phyloP scores from a whole-genome alignment of 768 basidiomycete genomes.

The Naganishia vishniacii region DNA sequence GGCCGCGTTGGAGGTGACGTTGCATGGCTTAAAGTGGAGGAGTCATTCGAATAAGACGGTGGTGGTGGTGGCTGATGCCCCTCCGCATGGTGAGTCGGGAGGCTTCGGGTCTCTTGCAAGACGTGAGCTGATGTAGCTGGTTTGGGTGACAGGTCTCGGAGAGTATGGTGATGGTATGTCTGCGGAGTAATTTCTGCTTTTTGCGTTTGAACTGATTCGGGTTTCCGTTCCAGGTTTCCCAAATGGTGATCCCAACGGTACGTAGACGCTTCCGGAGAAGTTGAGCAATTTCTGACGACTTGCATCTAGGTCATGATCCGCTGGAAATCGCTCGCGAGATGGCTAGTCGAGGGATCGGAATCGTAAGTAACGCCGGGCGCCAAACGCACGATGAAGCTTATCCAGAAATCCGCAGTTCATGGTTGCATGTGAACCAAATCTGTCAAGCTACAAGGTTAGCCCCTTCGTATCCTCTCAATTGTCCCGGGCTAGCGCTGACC shows the following conservation, averaged over 20 bases:
- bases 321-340: constrained; percentile 77
- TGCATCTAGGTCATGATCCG: constrained; percentile 60
- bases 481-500: neutral
- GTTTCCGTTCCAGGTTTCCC: constrained; percentile 50
- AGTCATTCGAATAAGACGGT: constrained; percentile 85
- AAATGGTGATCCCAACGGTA: constrained; percentile 66
- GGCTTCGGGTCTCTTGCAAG: constrained; percentile 12
- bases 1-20: constrained; percentile 76
- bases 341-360: constrained; percentile 82
- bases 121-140: neutral
- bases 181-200: neutral
- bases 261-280: neutral
- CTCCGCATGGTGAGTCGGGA: constrained; percentile 67
- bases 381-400: neutral
- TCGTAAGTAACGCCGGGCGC: constrained; percentile 56
- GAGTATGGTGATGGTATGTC: constrained; percentile 71
- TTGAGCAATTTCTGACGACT: too few species aligned
- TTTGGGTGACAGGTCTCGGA: constrained; percentile 56
- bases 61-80: constrained; percentile 93
- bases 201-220: neutral
- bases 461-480: neutral
- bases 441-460: constrained; percentile 44
- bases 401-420: constrained; percentile 63
- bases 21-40: constrained; percentile 83
- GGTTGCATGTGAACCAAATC: constrained; percentile 87